Evolutionary conservation across 2,329 filamentous ascomycete species (phyloP).

Genomic region (Hypoxylon sp.): DNA sequence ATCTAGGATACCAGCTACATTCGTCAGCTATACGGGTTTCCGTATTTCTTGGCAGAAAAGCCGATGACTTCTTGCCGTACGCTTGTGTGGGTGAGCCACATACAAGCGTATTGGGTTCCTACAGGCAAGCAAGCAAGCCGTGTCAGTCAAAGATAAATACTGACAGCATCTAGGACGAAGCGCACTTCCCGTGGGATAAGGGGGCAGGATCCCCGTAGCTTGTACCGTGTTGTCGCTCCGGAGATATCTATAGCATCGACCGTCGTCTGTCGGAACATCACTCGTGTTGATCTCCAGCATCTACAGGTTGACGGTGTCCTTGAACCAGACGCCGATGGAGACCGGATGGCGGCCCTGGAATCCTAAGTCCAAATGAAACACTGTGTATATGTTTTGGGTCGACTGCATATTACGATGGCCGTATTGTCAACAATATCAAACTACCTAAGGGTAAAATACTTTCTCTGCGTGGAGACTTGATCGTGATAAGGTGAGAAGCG

Average conservation of each 20-base stretch:
- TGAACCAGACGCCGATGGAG: conserved; percentile 16
- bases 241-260: conserved; percentile 7
- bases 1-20: no score
- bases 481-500: no score
- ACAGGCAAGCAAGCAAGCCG: neutral
- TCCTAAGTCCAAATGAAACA: neutral
- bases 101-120: neutral
- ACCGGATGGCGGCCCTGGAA: conserved; percentile 1
- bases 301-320: conserved; percentile 5
- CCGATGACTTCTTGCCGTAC: no score
- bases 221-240: neutral
- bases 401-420: no score
- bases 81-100: no score
- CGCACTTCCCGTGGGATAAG: neutral
- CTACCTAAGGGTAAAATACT: no score
- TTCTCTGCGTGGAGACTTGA: no score
- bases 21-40: no score
- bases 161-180: neutral
- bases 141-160: neutral
- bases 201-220: no score
- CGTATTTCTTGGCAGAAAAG: no score
- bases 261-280: conserved; percentile 10
- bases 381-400: no score
- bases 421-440: no score
- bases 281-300: conserved; percentile 10